These are phyloP conservation scores for Aegilops speltoides DNA, from an alignment of 176 grass and related monocot species.

Conservation along the genomic window DNA sequence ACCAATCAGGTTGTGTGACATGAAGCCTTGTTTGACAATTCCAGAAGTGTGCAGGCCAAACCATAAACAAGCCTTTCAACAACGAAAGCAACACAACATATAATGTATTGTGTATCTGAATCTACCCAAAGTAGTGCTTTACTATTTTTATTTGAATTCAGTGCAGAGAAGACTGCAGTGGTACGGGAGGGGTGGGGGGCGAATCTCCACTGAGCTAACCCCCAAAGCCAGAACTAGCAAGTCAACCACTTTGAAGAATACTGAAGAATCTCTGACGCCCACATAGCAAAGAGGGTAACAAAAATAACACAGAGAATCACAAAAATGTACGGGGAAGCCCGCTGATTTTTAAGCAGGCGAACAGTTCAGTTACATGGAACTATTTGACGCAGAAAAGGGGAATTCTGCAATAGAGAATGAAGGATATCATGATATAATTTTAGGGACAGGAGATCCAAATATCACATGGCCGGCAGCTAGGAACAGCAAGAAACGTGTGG, in stretches of 20 bases:
- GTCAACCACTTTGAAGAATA: not conserved
- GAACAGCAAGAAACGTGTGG: slow-evolving; percentile 1
- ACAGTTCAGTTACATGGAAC: not conserved
- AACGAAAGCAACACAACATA: slow-evolving; percentile 27
- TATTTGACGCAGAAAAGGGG: not conserved
- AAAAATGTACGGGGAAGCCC: not conserved
- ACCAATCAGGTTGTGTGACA: slow-evolving; percentile 38
- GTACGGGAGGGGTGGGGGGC: not conserved
- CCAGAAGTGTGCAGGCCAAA: slow-evolving; percentile 33
- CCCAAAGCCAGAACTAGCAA: not conserved
- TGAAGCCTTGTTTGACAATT: slow-evolving; percentile 27
- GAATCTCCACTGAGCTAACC: not conserved
- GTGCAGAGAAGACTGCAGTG: not conserved
- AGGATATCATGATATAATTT: not conserved
- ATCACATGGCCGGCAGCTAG: slow-evolving; percentile 16
- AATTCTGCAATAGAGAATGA: not conserved
- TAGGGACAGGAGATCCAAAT: not conserved
- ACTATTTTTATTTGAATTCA: not conserved
- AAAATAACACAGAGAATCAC: not conserved
- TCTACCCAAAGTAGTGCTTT: slow-evolving; percentile 7
- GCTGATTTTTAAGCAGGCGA: not conserved
- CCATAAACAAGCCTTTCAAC: slow-evolving; percentile 2
- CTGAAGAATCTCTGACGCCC: not conserved
- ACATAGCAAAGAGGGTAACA: not conserved
- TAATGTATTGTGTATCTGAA: not conserved